These are phyloP conservation scores for Penicillium sp. DNA, from an alignment of 2,329 filamentous ascomycete genomes.

Conservation along the genomic window DNA sequence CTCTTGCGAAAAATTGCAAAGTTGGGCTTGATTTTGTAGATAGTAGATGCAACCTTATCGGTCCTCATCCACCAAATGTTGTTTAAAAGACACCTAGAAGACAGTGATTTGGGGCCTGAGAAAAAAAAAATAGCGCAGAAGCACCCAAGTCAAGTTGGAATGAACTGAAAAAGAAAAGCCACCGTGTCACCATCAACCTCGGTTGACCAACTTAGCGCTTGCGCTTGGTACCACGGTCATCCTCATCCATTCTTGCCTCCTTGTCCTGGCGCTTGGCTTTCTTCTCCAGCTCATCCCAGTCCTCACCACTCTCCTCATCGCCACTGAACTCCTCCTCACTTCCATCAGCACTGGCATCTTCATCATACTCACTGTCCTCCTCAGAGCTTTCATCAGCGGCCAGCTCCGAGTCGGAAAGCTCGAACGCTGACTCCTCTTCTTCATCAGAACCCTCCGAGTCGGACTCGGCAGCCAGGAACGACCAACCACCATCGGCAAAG, in stretches of 20 bases:
- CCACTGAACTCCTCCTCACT: conserved; percentile 60
- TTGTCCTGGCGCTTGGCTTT: conserved; percentile 72
- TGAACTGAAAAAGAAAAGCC: conserved; percentile 4
- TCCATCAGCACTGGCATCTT: conserved; percentile 79
- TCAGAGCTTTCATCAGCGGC: conserved; percentile 77
- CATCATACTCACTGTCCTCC: conserved; percentile 91
- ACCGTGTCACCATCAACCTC: neutral
- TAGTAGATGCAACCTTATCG: neutral
- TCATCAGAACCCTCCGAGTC: conserved; percentile 81
- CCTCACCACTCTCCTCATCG: conserved; percentile 77
- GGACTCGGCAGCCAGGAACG: conserved; percentile 83
- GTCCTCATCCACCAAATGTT: neutral
- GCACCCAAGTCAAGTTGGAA: neutral
- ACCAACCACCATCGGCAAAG: conserved; percentile 94
- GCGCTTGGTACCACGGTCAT: conserved; percentile 70
- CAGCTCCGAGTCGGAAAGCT: conserved; percentile 83
- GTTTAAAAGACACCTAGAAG: conserved; percentile 1
- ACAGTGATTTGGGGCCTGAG: neutral
- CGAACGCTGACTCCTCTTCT: conserved; percentile 89
- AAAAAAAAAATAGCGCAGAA: neutral
- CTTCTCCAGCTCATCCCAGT: conserved; percentile 93
- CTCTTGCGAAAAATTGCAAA: neutral
- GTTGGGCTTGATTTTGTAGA: neutral
- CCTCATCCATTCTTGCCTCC: conserved; percentile 58
- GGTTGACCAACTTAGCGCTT: conserved; percentile 60